Percentiles rank a stretch among this genome's conserved stretches.
phyloP scores from a whole-genome alignment of 495 filamentous ascomycete species.

The Hyphodiscus hymeniophilus region DNA sequence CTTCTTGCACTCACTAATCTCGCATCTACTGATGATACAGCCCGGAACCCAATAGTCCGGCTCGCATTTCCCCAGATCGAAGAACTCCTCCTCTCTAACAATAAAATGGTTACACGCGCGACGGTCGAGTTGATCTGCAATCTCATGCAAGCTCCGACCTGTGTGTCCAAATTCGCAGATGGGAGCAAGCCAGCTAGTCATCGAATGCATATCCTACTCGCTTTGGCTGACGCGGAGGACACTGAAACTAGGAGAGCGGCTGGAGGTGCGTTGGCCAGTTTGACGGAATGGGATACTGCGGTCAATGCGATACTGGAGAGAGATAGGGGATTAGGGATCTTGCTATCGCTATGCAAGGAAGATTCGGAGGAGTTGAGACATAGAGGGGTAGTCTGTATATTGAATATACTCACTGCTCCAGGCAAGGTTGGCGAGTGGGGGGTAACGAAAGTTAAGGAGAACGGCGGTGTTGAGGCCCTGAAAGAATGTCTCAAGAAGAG shows the following conservation, averaged over 20 bases:
- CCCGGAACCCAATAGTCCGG: constrained; percentile 62
- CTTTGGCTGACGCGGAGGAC: constrained; percentile 80
- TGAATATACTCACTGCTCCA: constrained; percentile 48
- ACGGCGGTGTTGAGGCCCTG: constrained; percentile 50
- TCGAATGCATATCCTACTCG: constrained; percentile 73
- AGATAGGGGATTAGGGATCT: constrained; percentile 57
- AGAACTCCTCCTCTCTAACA: constrained; percentile 70
- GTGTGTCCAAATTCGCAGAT: constrained; percentile 67
- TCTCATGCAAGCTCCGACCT: constrained; percentile 68
- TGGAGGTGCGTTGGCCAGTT: constrained; percentile 76
- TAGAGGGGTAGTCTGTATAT: constrained; percentile 68
- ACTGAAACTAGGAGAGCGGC: constrained; percentile 70
- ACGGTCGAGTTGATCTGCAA: constrained; percentile 89
- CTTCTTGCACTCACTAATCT: constrained; percentile 91
- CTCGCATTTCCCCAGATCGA: constrained; percentile 66
- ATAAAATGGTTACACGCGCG: constrained; percentile 70
- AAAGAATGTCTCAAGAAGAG: constrained; percentile 57
- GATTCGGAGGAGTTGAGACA: constrained; percentile 67
- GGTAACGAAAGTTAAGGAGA: constrained; percentile 35
- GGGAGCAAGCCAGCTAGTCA: constrained; percentile 57
- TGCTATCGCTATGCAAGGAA: constrained; percentile 69
- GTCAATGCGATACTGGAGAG: constrained; percentile 60
- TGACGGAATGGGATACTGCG: constrained; percentile 68
- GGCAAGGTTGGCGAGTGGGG: constrained; percentile 40
- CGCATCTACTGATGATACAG: constrained; percentile 63